These are phyloP conservation scores for Ustilago bromivora DNA, from an alignment of 1,284 basidiomycete species.

Conservation along the genomic window DNA sequence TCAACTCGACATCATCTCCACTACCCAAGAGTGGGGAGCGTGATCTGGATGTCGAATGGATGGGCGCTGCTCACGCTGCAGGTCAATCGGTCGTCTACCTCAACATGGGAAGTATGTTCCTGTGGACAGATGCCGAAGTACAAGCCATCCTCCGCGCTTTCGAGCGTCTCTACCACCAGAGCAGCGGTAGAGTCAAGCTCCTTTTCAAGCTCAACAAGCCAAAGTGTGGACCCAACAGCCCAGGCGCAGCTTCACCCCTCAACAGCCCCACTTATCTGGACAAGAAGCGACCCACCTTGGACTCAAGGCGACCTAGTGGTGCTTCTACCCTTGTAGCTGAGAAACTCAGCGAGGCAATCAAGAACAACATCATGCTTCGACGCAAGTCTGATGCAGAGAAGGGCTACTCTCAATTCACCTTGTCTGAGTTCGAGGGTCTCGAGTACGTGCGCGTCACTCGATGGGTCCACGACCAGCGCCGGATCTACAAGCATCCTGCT, in stretches of 20 bases:
- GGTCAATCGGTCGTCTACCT: slow-evolving; percentile 61
- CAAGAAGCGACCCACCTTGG: slow-evolving; percentile 22
- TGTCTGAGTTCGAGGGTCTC: slow-evolving; percentile 48
- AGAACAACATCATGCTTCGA: slow-evolving; percentile 24
- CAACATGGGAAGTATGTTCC: slow-evolving; percentile 68
- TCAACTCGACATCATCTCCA: background rate
- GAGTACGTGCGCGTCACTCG: slow-evolving; percentile 53
- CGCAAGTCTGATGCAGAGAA: slow-evolving; percentile 33
- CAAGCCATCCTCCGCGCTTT: slow-evolving; percentile 51
- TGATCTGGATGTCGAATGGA: slow-evolving; percentile 49
- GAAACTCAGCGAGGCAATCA: slow-evolving; percentile 35
- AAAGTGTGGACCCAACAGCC: slow-evolving; percentile 16
- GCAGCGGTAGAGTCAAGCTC: slow-evolving; percentile 40
- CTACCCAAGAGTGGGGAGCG: slow-evolving; percentile 7
- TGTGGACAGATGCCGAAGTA: slow-evolving; percentile 56
- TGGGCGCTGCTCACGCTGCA: slow-evolving; percentile 46
- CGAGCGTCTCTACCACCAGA: slow-evolving; percentile 38
- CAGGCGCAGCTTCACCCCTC: slow-evolving; percentile 16
- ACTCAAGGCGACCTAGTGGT: slow-evolving; percentile 20
- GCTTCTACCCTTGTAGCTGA: slow-evolving; percentile 23
- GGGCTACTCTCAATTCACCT: slow-evolving; percentile 41
- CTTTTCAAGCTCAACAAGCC: slow-evolving; percentile 56
- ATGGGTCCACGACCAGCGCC: slow-evolving; percentile 56
- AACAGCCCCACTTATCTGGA: slow-evolving; percentile 12
- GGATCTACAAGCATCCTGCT: slow-evolving; percentile 59